Evolutionary conservation across 257 asterid genomes (phyloP), one percentile per base, ranked within the genome.

Genomic region (Petrea volubilis): DNA sequence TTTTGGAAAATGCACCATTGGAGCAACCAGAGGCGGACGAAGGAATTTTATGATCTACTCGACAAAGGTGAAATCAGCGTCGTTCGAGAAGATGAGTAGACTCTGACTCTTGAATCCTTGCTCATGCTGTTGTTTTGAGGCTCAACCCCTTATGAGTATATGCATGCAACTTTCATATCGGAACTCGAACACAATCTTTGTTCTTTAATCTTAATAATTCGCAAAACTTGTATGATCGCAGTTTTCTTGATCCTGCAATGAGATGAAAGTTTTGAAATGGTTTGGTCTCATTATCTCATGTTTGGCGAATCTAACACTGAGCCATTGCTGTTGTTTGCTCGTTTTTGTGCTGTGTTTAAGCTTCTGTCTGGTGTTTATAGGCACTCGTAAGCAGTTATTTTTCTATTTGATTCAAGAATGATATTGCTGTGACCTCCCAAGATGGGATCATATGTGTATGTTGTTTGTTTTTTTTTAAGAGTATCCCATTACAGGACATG

Each of bases 1-100:
- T 60, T 87, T 2, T 91, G 88, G 88, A 87, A 91, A 64, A 82
- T 74, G 88, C 87, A 82, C 74, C 94, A 91, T 21, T 88, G 94
- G 96, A 83, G 61, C 65, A 73, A 74, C 64, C 92, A 83, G 71
- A 79, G 89, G 67, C 71, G 79, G 38, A 81, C 84, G 0, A 82
- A 53, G 75, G 87, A 84, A 46, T 88, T 90, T 21, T 88, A 88
- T 53, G 80, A 88, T 79, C 53, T 88, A 73, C 91, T 86, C 14
- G 86, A 83, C 20, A 88, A 77, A 61, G 88, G 83, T 28, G 87
- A 87, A 68, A 89, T 85, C 79, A 81, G 77, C 3, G 83, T 87
- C 11, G 90, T 85, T 2, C 74, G 75, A 31, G 85, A 83, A 36
- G 94, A 89, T 36, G 83, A 88, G 71, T 83, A 83, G 77, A 29